These are phyloP conservation scores for Pyricularia sp. DNA, from an alignment of 2,329 filamentous ascomycete genomes.

Conservation along the genomic window DNA sequence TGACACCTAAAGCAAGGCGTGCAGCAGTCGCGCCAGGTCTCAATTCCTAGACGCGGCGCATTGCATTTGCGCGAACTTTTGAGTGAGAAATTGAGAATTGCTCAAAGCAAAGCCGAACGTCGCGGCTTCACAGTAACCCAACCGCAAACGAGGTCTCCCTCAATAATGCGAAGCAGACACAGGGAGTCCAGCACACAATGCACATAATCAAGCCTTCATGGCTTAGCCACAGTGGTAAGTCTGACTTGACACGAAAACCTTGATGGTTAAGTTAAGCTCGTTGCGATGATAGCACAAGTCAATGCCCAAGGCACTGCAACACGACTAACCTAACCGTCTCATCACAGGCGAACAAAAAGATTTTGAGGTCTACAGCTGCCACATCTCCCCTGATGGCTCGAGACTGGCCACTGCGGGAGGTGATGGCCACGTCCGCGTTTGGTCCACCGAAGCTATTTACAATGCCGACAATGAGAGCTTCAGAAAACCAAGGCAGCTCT, in stretches of 20 bases:
- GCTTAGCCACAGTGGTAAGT: slow-evolving; percentile 79
- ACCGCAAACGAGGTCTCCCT: not conserved
- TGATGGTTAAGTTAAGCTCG: not conserved
- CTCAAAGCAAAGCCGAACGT: not conserved
- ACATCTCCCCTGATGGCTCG: slow-evolving; percentile 88
- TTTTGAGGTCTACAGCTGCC: slow-evolving; percentile 96
- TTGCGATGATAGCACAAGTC: not conserved
- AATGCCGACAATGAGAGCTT: slow-evolving; percentile 61
- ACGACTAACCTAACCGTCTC: not conserved
- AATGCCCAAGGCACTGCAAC: not conserved
- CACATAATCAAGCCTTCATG: slow-evolving; percentile 89
- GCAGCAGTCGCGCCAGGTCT: not conserved
- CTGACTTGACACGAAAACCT: not conserved
- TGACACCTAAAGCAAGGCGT: not conserved
- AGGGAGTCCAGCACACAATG: slow-evolving; percentile 35
- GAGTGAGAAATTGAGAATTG: not conserved
- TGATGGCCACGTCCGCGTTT: slow-evolving; percentile 94
- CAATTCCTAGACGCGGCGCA: not conserved
- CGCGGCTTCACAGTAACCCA: not conserved
- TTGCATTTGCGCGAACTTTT: not conserved
- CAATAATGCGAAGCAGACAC: slow-evolving; percentile 1
- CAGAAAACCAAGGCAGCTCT: slow-evolving; percentile 77
- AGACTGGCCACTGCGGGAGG: slow-evolving; percentile 88
- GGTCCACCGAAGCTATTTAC: slow-evolving; percentile 91
- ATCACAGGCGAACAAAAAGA: slow-evolving; percentile 80